Evolutionary conservation across 139 green algal genomes (phyloP).

Genomic region (Closterium sp.): DNA sequence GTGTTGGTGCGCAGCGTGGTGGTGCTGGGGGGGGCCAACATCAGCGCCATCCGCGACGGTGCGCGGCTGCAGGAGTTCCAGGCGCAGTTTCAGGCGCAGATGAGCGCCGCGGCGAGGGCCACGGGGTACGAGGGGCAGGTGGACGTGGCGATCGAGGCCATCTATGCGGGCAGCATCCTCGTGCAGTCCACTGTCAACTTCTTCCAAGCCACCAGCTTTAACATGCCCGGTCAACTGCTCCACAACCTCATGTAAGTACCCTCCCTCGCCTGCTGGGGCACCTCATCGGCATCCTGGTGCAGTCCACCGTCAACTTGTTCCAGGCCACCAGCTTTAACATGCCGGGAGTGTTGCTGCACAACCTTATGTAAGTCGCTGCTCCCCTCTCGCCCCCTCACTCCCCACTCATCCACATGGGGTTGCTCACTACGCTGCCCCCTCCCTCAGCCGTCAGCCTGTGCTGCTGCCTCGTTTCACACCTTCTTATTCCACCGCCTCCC

Average conservation of each 20-base stretch:
- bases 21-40: background rate
- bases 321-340: no score
- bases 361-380: no score
- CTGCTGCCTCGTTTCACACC: no score
- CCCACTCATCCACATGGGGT: no score
- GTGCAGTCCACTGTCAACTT: background rate
- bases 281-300: background rate
- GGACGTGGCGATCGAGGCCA: background rate
- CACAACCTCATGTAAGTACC: background rate
- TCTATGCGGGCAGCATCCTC: background rate
- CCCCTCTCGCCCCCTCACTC: no score
- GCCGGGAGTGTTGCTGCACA: no score
- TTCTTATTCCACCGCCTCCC: no score
- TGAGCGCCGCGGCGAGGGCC: background rate
- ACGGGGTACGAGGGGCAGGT: background rate
- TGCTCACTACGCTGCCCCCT: no score
- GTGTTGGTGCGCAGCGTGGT: conserved; percentile 3
- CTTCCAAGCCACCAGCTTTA: background rate
- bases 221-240: background rate
- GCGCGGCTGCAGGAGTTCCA: background rate
- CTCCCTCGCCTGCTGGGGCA: no score
- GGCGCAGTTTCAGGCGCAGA: background rate
- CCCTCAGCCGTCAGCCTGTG: no score
- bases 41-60: background rate
- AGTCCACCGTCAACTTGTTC: no score